These are phyloP conservation scores for Trematosphaeria pertusa DNA, from an alignment of 2,329 filamentous ascomycete species.

Conservation along the genomic window DNA sequence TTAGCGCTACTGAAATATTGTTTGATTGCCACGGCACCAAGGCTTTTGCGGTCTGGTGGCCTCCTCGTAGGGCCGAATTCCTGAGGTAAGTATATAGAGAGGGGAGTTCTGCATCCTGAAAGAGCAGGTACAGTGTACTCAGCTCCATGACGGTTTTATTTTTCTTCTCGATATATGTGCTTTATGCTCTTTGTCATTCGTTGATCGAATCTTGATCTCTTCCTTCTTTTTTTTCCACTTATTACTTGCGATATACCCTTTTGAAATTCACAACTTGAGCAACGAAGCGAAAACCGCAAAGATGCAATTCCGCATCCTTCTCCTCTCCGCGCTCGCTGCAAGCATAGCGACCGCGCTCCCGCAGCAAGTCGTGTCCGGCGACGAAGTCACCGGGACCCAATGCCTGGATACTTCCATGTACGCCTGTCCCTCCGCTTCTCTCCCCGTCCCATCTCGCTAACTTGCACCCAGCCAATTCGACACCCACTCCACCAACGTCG, in stretches of 20 bases:
- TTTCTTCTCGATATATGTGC: constrained; percentile 2
- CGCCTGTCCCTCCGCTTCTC: constrained; percentile 27
- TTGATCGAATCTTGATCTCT: constrained; percentile 15
- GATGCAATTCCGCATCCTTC: constrained; percentile 15
- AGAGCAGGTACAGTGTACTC: no score
- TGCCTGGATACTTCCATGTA: constrained; percentile 41
- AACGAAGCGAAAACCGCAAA: background rate
- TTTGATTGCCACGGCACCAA: constrained; percentile 22
- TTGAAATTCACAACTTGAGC: background rate
- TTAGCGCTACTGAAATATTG: background rate
- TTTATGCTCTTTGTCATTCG: constrained; percentile 14
- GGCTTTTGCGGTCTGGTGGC: constrained; percentile 8
- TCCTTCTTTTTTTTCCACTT: background rate
- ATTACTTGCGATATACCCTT: background rate
- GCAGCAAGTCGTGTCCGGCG: constrained; percentile 26
- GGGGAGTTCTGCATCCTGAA: no score
- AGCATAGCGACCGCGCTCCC: constrained; percentile 9
- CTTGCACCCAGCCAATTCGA: constrained; percentile 17
- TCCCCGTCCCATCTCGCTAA: background rate
- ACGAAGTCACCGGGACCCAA: constrained; percentile 40
- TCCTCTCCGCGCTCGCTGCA: constrained; percentile 7
- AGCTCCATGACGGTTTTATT: no score
- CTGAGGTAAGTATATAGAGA: no score
- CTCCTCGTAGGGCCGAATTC: no score
- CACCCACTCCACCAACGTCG: constrained; percentile 43